Percentiles rank a stretch among this genome's conserved stretches.
Conservation (phyloP, 2,329 filamentous ascomycete species). For the Catunica adiposa region DNA sequence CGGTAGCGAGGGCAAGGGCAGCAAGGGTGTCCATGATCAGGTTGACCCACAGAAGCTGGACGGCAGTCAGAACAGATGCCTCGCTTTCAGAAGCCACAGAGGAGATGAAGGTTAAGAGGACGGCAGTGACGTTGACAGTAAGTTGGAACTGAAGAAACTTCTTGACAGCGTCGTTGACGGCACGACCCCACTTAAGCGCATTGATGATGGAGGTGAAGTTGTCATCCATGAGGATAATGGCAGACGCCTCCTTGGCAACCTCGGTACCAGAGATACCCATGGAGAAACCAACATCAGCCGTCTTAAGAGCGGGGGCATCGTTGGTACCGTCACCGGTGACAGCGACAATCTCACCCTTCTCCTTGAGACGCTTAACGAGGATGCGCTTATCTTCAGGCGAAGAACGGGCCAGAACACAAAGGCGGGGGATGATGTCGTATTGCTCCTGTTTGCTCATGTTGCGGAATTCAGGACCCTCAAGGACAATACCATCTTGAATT, state of each 20-base stretch:
- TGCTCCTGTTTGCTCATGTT: conserved; percentile 51
- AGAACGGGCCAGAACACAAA: conserved; percentile 57
- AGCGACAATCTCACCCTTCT: conserved; percentile 59
- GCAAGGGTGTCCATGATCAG: conserved; percentile 96
- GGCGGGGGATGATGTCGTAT: conserved; percentile 47
- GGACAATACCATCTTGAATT: conserved; percentile 48
- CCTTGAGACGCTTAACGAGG: conserved; percentile 54
- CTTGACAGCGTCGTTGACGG: conserved; percentile 63
- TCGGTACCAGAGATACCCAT: conserved; percentile 76
- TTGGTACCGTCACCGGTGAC: conserved; percentile 76
- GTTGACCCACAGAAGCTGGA: conserved; percentile 91
- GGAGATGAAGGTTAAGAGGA: conserved; percentile 73
- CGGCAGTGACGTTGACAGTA: conserved; percentile 83
- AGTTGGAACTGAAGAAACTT: conserved; percentile 64
- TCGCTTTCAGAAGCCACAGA: conserved; percentile 56
- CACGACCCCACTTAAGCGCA: conserved; percentile 64
- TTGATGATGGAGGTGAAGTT: conserved; percentile 79
- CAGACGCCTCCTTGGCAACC: conserved; percentile 70
- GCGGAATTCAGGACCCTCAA: conserved; percentile 66
- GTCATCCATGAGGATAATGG: conserved; percentile 76
- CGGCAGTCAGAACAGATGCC: conserved; percentile 64
- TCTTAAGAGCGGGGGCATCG: conserved; percentile 65
- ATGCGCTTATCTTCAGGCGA: conserved; percentile 64
- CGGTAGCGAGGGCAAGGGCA: conserved; percentile 72
- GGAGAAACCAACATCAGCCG: conserved; percentile 68